phyloP scores from a whole-genome alignment of 2,329 filamentous ascomycete species.

The Leptographium procerum region DNA sequence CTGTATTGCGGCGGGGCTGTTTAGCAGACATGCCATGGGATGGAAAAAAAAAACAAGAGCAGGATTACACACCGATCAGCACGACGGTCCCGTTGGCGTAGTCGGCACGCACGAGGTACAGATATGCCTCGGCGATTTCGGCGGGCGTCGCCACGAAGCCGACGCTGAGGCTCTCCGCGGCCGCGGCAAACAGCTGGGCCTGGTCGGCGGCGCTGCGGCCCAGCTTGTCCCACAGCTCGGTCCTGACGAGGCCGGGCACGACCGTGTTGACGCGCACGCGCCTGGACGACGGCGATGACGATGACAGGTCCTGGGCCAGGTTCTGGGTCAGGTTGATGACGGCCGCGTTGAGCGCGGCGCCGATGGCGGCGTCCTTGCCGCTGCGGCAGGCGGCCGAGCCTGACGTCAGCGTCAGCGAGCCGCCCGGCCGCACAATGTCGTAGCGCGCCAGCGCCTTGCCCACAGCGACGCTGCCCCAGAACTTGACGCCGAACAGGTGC shows the following conservation, averaged over 20 bases:
- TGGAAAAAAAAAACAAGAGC: background rate
- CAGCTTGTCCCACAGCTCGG: slow-evolving; percentile 21
- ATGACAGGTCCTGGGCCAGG: slow-evolving; percentile 7
- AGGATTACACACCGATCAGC: slow-evolving; percentile 14
- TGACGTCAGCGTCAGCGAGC: slow-evolving; percentile 26
- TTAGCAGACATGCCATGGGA: no score
- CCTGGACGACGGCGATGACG: slow-evolving; percentile 7
- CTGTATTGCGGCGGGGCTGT: background rate
- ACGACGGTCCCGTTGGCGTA: slow-evolving; percentile 18
- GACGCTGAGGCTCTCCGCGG: slow-evolving; percentile 14
- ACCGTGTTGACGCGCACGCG: slow-evolving; percentile 21
- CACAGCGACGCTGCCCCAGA: slow-evolving; percentile 25
- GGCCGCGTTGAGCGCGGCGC: slow-evolving; percentile 20
- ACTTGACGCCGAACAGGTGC: slow-evolving; percentile 27
- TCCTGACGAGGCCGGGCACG: slow-evolving; percentile 20
- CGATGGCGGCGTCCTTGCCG: slow-evolving; percentile 20
- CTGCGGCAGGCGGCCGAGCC: slow-evolving; percentile 22
- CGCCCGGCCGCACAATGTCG: slow-evolving; percentile 23
- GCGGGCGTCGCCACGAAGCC: slow-evolving; percentile 18
- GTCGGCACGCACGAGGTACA: slow-evolving; percentile 17
- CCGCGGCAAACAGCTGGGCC: slow-evolving; percentile 14
- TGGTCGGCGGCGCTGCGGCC: slow-evolving; percentile 18
- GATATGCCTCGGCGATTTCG: slow-evolving; percentile 19
- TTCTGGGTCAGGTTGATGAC: slow-evolving; percentile 18
- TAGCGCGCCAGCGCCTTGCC: slow-evolving; percentile 24